A percentile compares a stretch with the other conserved stretches of the same genome.
Conservation (phyloP, 331 rosid species). For the Dryas integrifolia region DNA sequence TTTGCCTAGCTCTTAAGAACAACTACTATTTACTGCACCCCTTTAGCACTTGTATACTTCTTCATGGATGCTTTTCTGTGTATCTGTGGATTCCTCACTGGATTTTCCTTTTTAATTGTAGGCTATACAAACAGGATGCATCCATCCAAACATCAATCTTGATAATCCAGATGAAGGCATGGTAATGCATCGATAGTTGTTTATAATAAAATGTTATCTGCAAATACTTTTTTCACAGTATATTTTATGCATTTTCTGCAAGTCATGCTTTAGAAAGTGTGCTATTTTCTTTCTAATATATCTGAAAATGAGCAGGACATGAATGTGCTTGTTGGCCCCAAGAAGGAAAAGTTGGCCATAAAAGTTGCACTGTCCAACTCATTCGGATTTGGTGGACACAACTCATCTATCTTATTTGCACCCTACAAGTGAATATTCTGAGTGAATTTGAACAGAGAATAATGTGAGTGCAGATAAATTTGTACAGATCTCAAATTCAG, state of each 20-base stretch:
- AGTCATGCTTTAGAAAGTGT: not conserved
- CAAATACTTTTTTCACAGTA: not conserved
- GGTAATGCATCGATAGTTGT: constrained; percentile 41
- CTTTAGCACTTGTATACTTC: no score
- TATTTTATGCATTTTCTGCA: not conserved
- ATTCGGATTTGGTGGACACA: constrained; percentile 85
- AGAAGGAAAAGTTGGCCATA: constrained; percentile 74
- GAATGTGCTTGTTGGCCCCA: constrained; percentile 63
- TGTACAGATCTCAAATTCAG: not conserved
- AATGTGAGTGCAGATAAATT: not conserved
- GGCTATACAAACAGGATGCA: constrained; percentile 89
- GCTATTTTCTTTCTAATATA: not conserved
- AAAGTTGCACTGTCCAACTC: constrained; percentile 79
- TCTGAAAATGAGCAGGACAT: constrained; percentile 41
- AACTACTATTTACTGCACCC: no score
- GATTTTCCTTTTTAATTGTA: constrained; percentile 17
- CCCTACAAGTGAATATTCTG: constrained; percentile 49
- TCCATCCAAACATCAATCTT: constrained; percentile 86
- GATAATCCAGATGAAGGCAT: constrained; percentile 73
- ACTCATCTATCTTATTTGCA: constrained; percentile 85
- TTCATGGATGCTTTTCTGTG: no score
- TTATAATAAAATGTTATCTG: not conserved
- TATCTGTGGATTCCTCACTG: not conserved
- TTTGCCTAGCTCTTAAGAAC: no score
- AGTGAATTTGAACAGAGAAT: not conserved